phyloP scores from a whole-genome alignment of 2,329 filamentous ascomycete genomes.

The Pseudocercospora ulei region DNA sequence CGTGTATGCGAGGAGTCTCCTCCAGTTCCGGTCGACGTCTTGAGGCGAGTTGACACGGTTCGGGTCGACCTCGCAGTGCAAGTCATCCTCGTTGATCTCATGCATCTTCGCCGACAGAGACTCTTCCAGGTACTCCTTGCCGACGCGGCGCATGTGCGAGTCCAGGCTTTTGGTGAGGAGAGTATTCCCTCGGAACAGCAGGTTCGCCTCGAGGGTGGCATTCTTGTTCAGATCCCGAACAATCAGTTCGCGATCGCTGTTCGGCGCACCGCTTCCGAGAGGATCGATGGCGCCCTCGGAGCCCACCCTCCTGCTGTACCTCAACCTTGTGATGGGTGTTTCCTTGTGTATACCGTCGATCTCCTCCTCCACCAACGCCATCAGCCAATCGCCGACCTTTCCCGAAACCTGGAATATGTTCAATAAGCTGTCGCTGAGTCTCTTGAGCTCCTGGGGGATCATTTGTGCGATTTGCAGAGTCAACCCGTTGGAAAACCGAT shows the following conservation, averaged over 20 bases:
- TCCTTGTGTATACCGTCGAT: conserved; percentile 88
- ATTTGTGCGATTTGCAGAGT: conserved; percentile 75
- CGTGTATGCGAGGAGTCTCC: conserved; percentile 62
- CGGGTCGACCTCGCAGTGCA: conserved; percentile 91
- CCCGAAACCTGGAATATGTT: conserved; percentile 95
- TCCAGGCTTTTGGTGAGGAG: conserved; percentile 87
- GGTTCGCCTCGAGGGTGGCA: conserved; percentile 76
- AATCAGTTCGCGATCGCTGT: conserved; percentile 58
- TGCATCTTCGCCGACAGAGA: conserved; percentile 73
- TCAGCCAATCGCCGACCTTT: conserved; percentile 76
- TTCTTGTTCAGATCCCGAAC: conserved; percentile 71
- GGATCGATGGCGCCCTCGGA: conserved; percentile 59
- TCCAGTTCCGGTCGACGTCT: conserved; percentile 77
- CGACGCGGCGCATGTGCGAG: conserved; percentile 87
- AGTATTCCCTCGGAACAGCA: conserved; percentile 91
- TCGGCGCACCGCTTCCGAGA: conserved; percentile 29
- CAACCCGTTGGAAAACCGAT: conserved; percentile 72
- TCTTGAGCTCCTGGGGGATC: conserved; percentile 65
- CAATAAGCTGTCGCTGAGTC: conserved; percentile 73
- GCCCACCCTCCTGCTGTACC: conserved; percentile 57
- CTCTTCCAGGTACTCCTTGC: conserved; percentile 85
- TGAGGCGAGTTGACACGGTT: conserved; percentile 58
- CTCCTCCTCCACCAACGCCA: conserved; percentile 87
- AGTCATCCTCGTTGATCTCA: conserved; percentile 83
- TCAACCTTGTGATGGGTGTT: conserved; percentile 54